These are phyloP conservation scores for Candida lessepsii DNA, from an alignment of 805 yeast genomes.

Conservation along the genomic window DNA sequence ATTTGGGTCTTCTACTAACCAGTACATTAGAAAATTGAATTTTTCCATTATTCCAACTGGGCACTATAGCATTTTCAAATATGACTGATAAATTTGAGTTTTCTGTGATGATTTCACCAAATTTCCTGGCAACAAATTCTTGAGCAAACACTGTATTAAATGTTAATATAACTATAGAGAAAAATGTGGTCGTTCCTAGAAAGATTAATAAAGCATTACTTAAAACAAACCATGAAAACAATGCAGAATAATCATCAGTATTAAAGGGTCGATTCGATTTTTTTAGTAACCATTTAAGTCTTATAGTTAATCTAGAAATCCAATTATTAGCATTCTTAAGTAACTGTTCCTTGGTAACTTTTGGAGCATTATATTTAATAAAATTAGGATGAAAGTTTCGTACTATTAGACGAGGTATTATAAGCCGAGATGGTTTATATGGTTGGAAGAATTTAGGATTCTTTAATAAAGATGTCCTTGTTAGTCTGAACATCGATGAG, in stretches of 20 bases:
- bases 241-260: slow-evolving; percentile 87
- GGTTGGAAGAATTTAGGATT: not conserved
- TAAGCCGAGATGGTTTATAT: not conserved
- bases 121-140: slow-evolving; percentile 75
- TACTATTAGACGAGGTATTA: not conserved
- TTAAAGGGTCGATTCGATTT: slow-evolving; percentile 80
- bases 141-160: slow-evolving; percentile 86
- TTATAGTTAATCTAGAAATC: slow-evolving; percentile 26
- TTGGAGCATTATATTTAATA: not conserved
- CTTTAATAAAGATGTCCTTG: not conserved
- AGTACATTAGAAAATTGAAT: slow-evolving; percentile 82
- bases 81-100: slow-evolving; percentile 81
- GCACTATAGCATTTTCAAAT: slow-evolving; percentile 91
- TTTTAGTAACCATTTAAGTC: slow-evolving; percentile 72
- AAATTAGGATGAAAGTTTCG: slow-evolving; percentile 9
- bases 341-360: slow-evolving; percentile 12
- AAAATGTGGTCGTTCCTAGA: slow-evolving; percentile 89
- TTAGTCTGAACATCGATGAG: slow-evolving; percentile 4
- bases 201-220: slow-evolving; percentile 80
- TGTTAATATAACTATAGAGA: slow-evolving; percentile 73
- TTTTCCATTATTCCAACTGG: slow-evolving; percentile 87
- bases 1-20: slow-evolving; percentile 79
- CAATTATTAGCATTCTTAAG: slow-evolving; percentile 15
- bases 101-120: slow-evolving; percentile 81
- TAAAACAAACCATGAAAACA: slow-evolving; percentile 87